Percentiles rank a stretch among this genome's conserved stretches.
Conservation (phyloP, 164 flowering plant species). For the Aristolochia californica region DNA sequence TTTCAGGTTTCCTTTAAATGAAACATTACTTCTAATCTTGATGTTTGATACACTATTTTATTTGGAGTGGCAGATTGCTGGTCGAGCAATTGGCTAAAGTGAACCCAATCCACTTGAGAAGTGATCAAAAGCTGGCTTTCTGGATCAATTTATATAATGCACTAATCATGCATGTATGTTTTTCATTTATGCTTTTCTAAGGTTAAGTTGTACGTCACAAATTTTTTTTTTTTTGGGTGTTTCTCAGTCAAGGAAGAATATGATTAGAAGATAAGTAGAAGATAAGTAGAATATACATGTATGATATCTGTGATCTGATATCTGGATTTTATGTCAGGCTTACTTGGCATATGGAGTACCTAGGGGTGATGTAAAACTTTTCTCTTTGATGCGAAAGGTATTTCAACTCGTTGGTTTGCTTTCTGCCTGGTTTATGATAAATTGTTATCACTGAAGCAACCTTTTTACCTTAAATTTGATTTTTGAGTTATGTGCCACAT, state of each 20-base stretch:
- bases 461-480: no score
- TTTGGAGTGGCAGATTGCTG: conserved; percentile 30
- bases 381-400: conserved; percentile 81
- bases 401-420: neutral
- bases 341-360: conserved; percentile 86
- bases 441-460: no score
- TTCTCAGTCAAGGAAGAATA: neutral
- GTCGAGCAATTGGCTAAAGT: conserved; percentile 75
- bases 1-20: no score
- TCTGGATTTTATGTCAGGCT: conserved; percentile 32
- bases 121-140: conserved; percentile 68
- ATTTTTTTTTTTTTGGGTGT: no score
- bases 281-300: neutral
- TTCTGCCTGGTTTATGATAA: neutral
- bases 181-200: neutral
- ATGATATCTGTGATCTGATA: neutral
- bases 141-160: conserved; percentile 88
- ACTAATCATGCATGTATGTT: conserved; percentile 70
- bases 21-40: no score
- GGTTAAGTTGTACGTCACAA: no score
- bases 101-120: conserved; percentile 45
- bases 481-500: no score
- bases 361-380: conserved; percentile 57
- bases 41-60: no score
- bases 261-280: no score